Evolutionary conservation across 495 filamentous ascomycete genomes (phyloP), one percentile per base, ranked within the genome.

Genomic region (Penicillium ucsense): DNA sequence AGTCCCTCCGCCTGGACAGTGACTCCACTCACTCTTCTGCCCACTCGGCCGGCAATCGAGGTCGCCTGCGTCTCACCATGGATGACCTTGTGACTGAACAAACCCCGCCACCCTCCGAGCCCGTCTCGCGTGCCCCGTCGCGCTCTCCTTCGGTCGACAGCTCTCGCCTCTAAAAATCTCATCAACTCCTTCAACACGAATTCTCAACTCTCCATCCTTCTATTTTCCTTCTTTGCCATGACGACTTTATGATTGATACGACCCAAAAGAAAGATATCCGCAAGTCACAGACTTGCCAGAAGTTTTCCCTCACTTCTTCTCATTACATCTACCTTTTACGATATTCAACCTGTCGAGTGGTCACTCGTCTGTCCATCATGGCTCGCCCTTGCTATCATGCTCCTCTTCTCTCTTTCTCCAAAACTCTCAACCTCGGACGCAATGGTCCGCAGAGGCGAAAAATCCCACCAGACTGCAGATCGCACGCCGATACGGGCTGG

Each of bases 1-100:
- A 74, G 0, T 68, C 66, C 11, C 51, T 72, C 43, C 61, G 62
- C 38, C 43, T 72, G 45, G 68, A 72, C 38, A 66, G 59, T 44
- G 58, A 57, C 41, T 68, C 68, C 31, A 65, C 61, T 38, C 55
- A 63, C 45, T 69, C 68, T 5, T 66, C 68, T 37, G 35, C 55
- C 48, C 12, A 50, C 33, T 45, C 50, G 32, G n/a, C 39, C 28
- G 31, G 31, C 39, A 31, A 47, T 47, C 54, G 46, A 20, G 45
- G 49, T 29, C 55, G 55, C 4, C 34, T 49, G n/a, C 56, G 59
- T 31, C 60, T 64, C 49, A 64, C 56, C 37, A 33, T 35, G 1
- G 59, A 60, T 6, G 59, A 62, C 20, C 49, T 62, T 8, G 38
- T 57, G 34, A 57, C 57, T 32, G 54, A 50, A 5, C 35, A 49